Conservation (phyloP, 306 rosid genomes). For the Citrullus colocynthis region DNA sequence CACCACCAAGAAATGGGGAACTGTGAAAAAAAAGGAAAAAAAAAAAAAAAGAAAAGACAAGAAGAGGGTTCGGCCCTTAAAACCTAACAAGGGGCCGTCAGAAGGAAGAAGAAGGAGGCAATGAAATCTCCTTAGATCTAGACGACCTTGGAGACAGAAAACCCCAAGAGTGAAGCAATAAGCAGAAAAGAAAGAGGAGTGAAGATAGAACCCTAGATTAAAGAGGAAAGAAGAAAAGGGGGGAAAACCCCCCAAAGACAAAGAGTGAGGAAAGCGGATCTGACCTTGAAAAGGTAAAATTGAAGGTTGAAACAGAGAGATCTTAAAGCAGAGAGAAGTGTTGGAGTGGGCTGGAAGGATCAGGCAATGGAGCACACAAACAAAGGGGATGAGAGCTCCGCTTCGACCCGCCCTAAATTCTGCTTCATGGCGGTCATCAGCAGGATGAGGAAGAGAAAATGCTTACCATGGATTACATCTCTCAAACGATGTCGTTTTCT, state of each 20-base stretch:
- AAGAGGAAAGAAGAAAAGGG: neutral
- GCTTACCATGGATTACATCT: no score
- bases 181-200: neutral
- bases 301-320: slow-evolving; percentile 18
- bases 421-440: no score
- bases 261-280: slow-evolving; percentile 15
- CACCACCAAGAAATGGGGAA: neutral
- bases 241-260: neutral
- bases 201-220: slow-evolving; percentile 25
- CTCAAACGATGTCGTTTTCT: no score
- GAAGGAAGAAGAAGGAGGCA: neutral
- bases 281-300: slow-evolving; percentile 31
- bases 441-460: no score
- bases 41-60: neutral
- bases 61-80: neutral
- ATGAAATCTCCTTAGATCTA: slow-evolving; percentile 34
- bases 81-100: slow-evolving; percentile 27
- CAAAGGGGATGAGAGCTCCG: no score
- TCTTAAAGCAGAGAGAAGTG: slow-evolving; percentile 13
- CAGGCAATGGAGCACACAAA: no score
- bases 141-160: slow-evolving; percentile 5
- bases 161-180: neutral
- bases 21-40: neutral
- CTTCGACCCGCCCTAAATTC: no score
- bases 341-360: no score